Percentiles rank a stretch among this genome's conserved stretches.
Conservation (phyloP, 129 eudicot genomes). For the Gnaphalium uliginosum region DNA sequence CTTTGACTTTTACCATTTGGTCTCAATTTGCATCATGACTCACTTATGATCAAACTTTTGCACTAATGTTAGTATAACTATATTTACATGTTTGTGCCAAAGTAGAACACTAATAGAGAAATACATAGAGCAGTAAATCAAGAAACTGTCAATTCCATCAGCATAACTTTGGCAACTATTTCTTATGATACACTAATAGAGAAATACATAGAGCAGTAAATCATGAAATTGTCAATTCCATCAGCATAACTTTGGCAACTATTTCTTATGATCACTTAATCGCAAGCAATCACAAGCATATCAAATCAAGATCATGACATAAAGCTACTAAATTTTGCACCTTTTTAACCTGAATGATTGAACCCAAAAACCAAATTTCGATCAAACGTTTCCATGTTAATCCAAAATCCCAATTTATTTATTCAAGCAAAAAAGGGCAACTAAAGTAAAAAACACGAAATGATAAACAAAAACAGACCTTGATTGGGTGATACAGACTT, state of each 20-base stretch:
- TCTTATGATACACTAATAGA: not conserved
- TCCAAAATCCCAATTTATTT: not conserved
- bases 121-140: conserved; percentile 8
- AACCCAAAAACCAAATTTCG: conserved; percentile 1
- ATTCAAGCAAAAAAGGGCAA: conserved; percentile 2
- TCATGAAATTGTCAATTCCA: not conserved
- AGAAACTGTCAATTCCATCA: not conserved
- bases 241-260: conserved; percentile 18
- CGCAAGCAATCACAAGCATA: not conserved
- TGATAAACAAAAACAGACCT: not conserved
- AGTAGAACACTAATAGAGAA: not conserved
- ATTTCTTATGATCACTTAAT: not conserved
- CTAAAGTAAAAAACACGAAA: not conserved
- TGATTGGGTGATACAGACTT: conserved; percentile 9
- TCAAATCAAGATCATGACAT: conserved; percentile 17
- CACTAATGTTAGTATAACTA: not conserved
- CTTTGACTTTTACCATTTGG: not conserved
- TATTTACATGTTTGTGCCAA: not conserved
- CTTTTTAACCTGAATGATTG: not conserved
- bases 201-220: conserved; percentile 8
- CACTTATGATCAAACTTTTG: conserved; percentile 18
- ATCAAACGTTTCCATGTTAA: not conserved
- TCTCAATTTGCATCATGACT: conserved; percentile 4
- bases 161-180: conserved; percentile 22
- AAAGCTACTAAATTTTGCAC: not conserved